These are phyloP conservation scores for Suillus lakei DNA, from an alignment of 768 basidiomycete species.

Conservation along the genomic window DNA sequence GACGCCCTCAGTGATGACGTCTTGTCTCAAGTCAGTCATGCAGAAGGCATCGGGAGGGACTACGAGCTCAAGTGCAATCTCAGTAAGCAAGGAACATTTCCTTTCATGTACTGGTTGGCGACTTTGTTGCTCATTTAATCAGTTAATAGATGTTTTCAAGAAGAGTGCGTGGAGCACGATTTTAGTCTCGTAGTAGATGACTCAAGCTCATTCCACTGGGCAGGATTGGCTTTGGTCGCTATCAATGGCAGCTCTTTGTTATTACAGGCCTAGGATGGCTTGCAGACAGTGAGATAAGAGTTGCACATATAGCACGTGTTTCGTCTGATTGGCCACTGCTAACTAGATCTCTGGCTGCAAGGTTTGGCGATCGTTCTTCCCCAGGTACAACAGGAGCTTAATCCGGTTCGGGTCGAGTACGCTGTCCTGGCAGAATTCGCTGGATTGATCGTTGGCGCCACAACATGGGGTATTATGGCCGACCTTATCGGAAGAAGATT, in stretches of 20 bases:
- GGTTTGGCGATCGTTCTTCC: conserved; percentile 51
- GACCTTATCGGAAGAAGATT: conserved; percentile 52
- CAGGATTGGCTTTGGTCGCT: conserved; percentile 55
- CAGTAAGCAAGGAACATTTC: conserved; percentile 22
- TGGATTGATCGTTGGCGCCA: conserved; percentile 54
- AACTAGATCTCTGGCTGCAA: conserved; percentile 46
- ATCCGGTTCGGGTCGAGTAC: conserved; percentile 48
- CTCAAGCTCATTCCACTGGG: conserved; percentile 7
- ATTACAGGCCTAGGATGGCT: conserved; percentile 54
- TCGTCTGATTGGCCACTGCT: background rate
- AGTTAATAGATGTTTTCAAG: conserved; percentile 53
- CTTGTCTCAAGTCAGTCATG: conserved; percentile 6
- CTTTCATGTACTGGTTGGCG: background rate
- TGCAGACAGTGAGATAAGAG: conserved; percentile 46
- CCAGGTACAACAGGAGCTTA: conserved; percentile 47
- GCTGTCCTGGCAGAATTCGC: conserved; percentile 51
- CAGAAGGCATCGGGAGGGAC: conserved; percentile 33
- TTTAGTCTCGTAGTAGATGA: background rate
- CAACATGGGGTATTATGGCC: conserved; percentile 52
- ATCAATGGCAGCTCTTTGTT: conserved; percentile 52
- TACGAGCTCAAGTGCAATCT: conserved; percentile 41
- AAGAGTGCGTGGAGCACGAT: conserved; percentile 42
- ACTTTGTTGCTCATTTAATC: background rate
- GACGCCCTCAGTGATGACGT: conserved; percentile 17
- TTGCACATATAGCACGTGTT: conserved; percentile 35